Base-by-base conservation (phyloP, 225 moss, liverwort and hornwort species). In the Pleurozium schreberi region DNA sequence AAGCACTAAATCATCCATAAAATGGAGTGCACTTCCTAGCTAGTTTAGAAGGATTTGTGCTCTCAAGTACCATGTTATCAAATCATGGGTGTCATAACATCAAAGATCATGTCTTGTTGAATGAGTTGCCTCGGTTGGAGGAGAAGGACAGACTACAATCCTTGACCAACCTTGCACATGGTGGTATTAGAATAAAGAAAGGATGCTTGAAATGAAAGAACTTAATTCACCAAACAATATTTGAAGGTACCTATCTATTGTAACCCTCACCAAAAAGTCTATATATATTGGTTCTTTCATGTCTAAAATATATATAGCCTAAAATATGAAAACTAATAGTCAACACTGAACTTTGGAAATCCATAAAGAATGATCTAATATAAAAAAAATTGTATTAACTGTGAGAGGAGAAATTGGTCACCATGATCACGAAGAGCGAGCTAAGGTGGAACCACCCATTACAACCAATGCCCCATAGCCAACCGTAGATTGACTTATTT, bases 31-130 rank as follows among this genome's bases (percentile, higher is more conserved):
- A 63, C 91, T 26, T 92, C 91, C 2, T 0, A 0, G 2, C 2
- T 0, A 0, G 2, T 42, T 47, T 47, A 18, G 47, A 73, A 78
- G 95, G 57, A 97, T 95, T 61, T n/a, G n/a, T 97, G 16, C 76
- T 97, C n/a, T 95, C 92, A 0, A n/a, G 20, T 40, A 89, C 81
- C 42, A 87, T 96, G 58, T 58, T 96, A 10, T 90, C 83, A 11
- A 91, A 94, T 57, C 94, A 96, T 62, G 5, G 88, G 18, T 88
- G 79, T n/a, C 86, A 57, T 50, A 88, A 42, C 7, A 67, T 87
- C 0, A 65, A 30, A 0, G 70, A 89, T n/a, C n/a, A n/a, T 31
- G 87, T 69, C 11, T 77, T 85, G 36, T 65, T 89, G 58, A 76
- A 92, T 71, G 87, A 40, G 1, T 18, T 74, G 1, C 34, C 38